Base-by-base conservation (phyloP, 805 yeast species). In the Teunomyces pallodes region DNA sequence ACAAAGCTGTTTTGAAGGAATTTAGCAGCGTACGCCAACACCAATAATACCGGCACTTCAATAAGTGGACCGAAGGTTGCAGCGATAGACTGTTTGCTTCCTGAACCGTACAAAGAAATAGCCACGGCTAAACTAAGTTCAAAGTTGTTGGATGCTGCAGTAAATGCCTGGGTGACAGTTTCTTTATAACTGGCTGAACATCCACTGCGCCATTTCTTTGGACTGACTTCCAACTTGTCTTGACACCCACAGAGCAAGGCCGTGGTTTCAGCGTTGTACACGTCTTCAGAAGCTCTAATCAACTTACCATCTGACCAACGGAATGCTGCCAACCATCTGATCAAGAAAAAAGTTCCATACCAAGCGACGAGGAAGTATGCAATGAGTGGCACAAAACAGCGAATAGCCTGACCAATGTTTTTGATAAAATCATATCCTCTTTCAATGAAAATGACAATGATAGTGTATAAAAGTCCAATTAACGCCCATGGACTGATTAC, bases 51-150 rank as follows among this genome's bases (percentile, higher is more conserved):
- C 4, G 85, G 85, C 8, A 81, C 81, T 54, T 81, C 86, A n/a
- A 81, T 56, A 32, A 81, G 64, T 0, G 84, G 84, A 2, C 84
- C 85, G 57, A 80, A 77, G 0, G 84, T 79, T 2, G 84, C 79
- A 4, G 86, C 85, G 36, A 81, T 69, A 1, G 83, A 75, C 55
- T 80, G 75, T 45, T 76, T 70, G 48, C 81, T 73, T 1, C 76
- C 77, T 26, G 70, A 62, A 0, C 85, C 85, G 60, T 77, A 81
- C 9, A 78, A 53, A 0, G 82, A 70, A 5, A 77, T 72, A 1
- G 82, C 78, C 14, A 81, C 74, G 3, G 85, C 83, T 32, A 81
- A 62, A 48, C 82, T 76, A 38, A 80, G 65, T 57, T 81, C 84
- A 54, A 81, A 81, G 57, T 81, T 81, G 57, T 81, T 81, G 4